Evolutionary conservation across 768 basidiomycete genomes (phyloP), one percentile per base, ranked within the genome.

Genomic region (Mycena haematopus): DNA sequence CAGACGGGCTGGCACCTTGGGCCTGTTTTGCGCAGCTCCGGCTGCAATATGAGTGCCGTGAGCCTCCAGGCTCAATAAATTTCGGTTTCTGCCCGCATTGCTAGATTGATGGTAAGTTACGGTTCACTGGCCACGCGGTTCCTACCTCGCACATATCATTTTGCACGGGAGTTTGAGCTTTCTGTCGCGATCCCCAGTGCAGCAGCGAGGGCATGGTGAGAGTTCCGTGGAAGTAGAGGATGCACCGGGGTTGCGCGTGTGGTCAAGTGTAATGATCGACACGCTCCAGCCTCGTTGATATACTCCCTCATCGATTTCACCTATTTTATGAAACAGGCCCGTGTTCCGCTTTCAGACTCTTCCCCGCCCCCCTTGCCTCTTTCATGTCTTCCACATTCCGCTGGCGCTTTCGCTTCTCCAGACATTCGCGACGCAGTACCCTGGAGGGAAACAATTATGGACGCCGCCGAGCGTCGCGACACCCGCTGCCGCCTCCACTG

Each of bases 41-140:
- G 67, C 87, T 80, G 68, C 87, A 88, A 70, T 83, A 89, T 36
- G 82, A 79, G 68, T 88, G 86, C 64, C 79, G 79, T 63, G 77
- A 73, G 19, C 87, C 87, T 62, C 82, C 80, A 66, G 66, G 62
- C 59, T 87, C 87, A n/a, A 85, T 72, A 70, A 82, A 88, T 76
- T 85, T 88, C 17, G 86, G 85, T 71, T 81, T 86, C 61, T 77
- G 77, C 15, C 84, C 81, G 73, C 87, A 89, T 60, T 80, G 79
- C 87, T 88, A 58, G 56, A 58, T 13, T 36, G 52, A 53, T 57
- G 25, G 47, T 53, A 38, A 62, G 52, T 52, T 29, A 49, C 38
- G 52, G 50, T 46, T 53, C 60, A 65, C 60, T 57, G 17, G 6
- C 38, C 56, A n/a, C n/a, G n/a, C n/a, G n/a, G n/a, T n/a, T n/a